Conservation (phyloP, 2,329 filamentous ascomycete genomes). For the Trichoderma sp. region DNA sequence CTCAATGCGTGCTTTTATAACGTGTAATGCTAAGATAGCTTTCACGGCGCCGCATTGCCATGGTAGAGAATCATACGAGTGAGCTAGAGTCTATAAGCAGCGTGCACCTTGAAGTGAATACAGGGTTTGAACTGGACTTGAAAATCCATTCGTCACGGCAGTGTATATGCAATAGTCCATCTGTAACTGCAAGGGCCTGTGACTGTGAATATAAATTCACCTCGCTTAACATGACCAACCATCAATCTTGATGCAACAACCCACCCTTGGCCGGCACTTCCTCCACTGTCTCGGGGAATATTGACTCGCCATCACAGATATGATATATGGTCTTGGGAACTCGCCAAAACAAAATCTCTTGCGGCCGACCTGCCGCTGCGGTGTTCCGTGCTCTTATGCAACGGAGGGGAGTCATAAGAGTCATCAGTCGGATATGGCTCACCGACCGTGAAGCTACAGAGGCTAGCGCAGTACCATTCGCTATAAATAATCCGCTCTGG, state of each 20-base stretch:
- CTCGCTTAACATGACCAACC: background rate
- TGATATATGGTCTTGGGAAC: background rate
- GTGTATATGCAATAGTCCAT: background rate
- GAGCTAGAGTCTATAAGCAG: background rate
- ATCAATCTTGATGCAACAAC: background rate
- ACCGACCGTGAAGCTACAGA: background rate
- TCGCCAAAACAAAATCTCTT: background rate
- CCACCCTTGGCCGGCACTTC: constrained; percentile 1
- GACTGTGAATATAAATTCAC: background rate
- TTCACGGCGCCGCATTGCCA: background rate
- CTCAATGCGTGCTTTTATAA: background rate
- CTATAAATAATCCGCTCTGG: background rate
- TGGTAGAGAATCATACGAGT: background rate
- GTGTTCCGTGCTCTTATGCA: background rate
- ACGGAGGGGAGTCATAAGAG: background rate
- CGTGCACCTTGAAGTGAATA: too few relatives aligned
- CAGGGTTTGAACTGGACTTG: background rate
- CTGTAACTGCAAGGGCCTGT: background rate
- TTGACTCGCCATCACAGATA: background rate
- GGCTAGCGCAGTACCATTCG: background rate
- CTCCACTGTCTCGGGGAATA: background rate
- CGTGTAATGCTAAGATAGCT: background rate
- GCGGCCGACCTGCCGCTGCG: background rate
- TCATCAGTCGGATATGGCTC: background rate
- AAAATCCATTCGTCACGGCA: background rate